Percentiles rank a stretch among this genome's conserved stretches.
Conservation (phyloP, 2,329 filamentous ascomycete genomes). For the Colletotrichum lini region DNA sequence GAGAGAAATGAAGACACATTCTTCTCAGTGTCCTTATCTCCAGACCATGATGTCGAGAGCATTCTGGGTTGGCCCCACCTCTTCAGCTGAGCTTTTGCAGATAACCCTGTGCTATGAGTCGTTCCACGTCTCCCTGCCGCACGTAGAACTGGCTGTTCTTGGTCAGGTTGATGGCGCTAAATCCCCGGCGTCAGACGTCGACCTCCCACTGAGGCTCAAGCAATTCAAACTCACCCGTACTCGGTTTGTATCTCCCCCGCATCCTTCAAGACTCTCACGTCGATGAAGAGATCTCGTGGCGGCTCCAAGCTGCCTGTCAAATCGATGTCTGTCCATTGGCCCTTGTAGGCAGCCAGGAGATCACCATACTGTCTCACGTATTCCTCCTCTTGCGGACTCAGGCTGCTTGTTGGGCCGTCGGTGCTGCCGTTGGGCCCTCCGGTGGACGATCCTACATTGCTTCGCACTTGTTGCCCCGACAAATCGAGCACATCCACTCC, state of each 20-base stretch:
- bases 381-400: constrained; percentile 97
- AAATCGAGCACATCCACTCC: constrained; percentile 87
- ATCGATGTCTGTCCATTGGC: constrained; percentile 98
- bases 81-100: constrained; percentile 87
- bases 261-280: constrained; percentile 95
- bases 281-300: constrained; percentile 95
- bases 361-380: constrained; percentile 95
- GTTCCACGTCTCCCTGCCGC: constrained; percentile 93
- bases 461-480: constrained; percentile 68
- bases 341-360: constrained; percentile 94
- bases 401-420: constrained; percentile 76
- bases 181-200: constrained; percentile 36
- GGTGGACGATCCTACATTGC: constrained; percentile 52
- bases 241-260: constrained; percentile 99
- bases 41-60: not conserved
- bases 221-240: constrained; percentile 80
- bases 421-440: constrained; percentile 52
- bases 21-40: constrained; percentile 15
- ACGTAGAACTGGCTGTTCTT: constrained; percentile 99
- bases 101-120: constrained; percentile 94
- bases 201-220: constrained; percentile 3
- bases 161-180: constrained; percentile 91
- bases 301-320: constrained; percentile 94
- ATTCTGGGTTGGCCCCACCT: not conserved
- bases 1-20: constrained; percentile 21